Base-by-base conservation (phyloP, 495 filamentous ascomycete species). In the Neurospora intermedia region DNA sequence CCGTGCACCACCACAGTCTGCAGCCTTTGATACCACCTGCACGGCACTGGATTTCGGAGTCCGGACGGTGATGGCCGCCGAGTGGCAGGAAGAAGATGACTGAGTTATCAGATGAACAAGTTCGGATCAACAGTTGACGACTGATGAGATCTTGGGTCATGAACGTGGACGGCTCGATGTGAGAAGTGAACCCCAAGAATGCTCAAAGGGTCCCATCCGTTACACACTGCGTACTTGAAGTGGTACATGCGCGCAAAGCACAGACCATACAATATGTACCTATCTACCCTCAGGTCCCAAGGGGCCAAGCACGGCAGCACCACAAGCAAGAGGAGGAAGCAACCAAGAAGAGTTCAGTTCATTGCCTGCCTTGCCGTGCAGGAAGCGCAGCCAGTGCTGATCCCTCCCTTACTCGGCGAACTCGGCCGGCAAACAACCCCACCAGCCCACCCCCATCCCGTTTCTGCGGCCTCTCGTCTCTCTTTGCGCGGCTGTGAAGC, bases 371-470 rank as follows among this genome's bases (percentile, higher is more conserved):
- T 70, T 42, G 73, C 71, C 73, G 74, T 74, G 74, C 72, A 76
- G 71, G 69, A 70, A 66, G 35, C 54, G 71, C 71, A 72, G 69
- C 70, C 70, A 74, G 40, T 69, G 78, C 73, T 69, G 78, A 80
- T 80, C 78, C 71, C 72, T 79, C 73, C 75, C 76, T 69, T 71
- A 41, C 69, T 79, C 41, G 76, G 75, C 74, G 73, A 15, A 38
- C 73, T 74, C 70, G 70, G 74, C 74, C 72, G 72, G 72, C 48
- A 70, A 59, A 59, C 77, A 59, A 59, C 77, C 74, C 72, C 75
- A 74, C 43, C 69, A 43, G 69, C 70, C 73, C 46, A 73, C 54
- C 54, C 23, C 54, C 54, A 66, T 66, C 54, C 54, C 23, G 54
- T 62, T 23, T 62, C 54, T 62, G 5, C 23, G 20, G 23, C 54